Percentiles rank a stretch among this genome's conserved stretches.
These are phyloP conservation scores for Ascochyta clinopodiicola DNA, from an alignment of 2,329 filamentous ascomycete species.

Conservation along the genomic window DNA sequence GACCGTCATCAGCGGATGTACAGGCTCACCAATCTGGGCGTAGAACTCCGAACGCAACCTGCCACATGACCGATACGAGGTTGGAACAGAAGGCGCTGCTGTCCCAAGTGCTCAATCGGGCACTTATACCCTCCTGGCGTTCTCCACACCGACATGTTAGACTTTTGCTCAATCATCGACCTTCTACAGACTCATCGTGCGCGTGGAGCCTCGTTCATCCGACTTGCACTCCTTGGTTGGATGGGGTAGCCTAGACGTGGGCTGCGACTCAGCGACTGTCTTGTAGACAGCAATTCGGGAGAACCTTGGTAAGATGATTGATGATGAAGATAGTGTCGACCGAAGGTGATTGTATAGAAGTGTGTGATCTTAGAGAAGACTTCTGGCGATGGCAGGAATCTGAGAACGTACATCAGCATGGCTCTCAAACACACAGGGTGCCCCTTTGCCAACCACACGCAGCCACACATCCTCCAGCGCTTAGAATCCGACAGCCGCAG, in stretches of 20 bases:
- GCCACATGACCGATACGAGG: background rate
- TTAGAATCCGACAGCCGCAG: background rate
- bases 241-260: too few species aligned
- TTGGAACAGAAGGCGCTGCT: background rate
- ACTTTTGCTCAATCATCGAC: background rate
- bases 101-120: background rate
- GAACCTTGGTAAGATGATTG: background rate
- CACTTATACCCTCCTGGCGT: background rate
- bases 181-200: too few species aligned
- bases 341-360: background rate
- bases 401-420: constrained; percentile 1
- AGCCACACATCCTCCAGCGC: constrained; percentile 4
- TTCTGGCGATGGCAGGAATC: background rate
- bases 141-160: background rate
- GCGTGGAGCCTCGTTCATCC: too few species aligned
- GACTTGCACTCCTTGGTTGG: too few species aligned
- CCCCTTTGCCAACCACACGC: background rate
- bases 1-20: background rate
- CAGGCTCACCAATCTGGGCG: background rate
- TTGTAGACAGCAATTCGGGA: too few species aligned
- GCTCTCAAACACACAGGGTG: constrained; percentile 5
- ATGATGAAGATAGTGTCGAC: background rate
- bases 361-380: too few species aligned
- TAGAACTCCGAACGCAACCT: background rate
- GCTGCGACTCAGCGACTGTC: too few species aligned